These are phyloP conservation scores for Vaccinium vitisidaea DNA, from an alignment of 148 eudicot genomes.

Conservation along the genomic window DNA sequence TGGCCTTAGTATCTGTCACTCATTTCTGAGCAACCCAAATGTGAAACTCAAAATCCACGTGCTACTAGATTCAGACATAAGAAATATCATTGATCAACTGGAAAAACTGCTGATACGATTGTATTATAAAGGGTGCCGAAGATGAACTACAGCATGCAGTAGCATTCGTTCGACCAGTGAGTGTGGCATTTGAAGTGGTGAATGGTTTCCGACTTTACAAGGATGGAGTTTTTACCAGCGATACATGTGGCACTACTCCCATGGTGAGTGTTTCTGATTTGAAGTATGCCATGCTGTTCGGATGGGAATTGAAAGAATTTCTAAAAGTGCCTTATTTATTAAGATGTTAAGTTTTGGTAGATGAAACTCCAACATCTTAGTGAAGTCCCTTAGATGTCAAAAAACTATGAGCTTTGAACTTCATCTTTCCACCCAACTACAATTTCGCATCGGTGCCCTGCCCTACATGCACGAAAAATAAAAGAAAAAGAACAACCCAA, in stretches of 20 bases:
- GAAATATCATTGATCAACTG: neutral
- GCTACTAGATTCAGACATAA: constrained; percentile 9
- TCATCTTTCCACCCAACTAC: neutral
- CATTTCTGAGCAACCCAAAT: neutral
- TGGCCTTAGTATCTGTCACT: neutral
- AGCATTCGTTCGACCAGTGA: constrained; percentile 81
- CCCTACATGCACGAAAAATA: neutral
- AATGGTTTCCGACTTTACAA: constrained; percentile 56
- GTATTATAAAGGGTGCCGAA: constrained; percentile 71
- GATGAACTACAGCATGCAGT: constrained; percentile 96
- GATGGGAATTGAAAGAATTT: constrained; percentile 1
- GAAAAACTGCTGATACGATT: neutral
- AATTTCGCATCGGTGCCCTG: neutral
- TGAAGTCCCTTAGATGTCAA: neutral
- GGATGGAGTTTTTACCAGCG: constrained; percentile 84
- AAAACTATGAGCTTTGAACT: constrained; percentile 7
- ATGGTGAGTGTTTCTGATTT: constrained; percentile 52
- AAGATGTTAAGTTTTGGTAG: neutral
- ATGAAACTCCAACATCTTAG: neutral
- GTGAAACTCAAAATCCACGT: neutral
- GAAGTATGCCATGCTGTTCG: neutral
- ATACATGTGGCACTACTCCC: constrained; percentile 71
- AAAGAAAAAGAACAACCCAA: neutral
- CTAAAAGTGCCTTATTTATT: neutral
- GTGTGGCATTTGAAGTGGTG: constrained; percentile 95